Evolutionary conservation across 495 filamentous ascomycete genomes (phyloP).

Genomic region (Talaromyces thailandensis): DNA sequence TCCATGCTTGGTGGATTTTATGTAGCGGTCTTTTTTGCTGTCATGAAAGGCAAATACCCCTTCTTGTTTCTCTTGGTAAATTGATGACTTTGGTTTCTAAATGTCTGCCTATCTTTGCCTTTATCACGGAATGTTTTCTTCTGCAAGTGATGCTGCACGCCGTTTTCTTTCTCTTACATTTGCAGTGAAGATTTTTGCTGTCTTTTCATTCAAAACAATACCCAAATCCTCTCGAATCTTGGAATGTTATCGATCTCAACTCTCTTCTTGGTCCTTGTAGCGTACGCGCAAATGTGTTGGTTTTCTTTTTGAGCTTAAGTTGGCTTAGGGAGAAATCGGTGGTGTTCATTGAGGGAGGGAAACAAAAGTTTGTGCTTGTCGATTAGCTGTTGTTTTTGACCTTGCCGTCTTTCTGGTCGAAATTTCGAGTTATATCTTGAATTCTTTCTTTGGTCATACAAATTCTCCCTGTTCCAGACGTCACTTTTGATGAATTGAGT

Average conservation of each 20-base stretch:
- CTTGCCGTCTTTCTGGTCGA: background rate
- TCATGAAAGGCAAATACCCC: background rate
- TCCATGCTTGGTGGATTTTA: slow-evolving; percentile 1
- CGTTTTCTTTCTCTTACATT: slow-evolving; percentile 3
- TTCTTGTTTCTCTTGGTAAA: background rate
- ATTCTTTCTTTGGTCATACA: background rate
- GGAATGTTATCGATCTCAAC: slow-evolving; percentile 5
- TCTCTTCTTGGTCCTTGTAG: slow-evolving; percentile 7
- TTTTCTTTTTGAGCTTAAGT: background rate
- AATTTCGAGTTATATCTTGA: background rate
- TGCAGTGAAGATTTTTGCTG: slow-evolving; percentile 6
- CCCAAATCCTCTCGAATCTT: slow-evolving; percentile 6
- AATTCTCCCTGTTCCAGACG: background rate
- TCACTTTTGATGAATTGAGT: background rate
- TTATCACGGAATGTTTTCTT: background rate
- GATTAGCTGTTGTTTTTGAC: background rate
- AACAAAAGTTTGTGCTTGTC: slow-evolving; percentile 3
- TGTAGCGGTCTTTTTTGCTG: background rate
- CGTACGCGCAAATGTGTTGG: slow-evolving; percentile 7
- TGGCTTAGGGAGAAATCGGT: background rate
- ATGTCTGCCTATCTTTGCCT: slow-evolving; percentile 2
- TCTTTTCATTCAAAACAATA: slow-evolving; percentile 8
- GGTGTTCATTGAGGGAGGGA: background rate
- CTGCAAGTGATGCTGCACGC: slow-evolving; percentile 5
- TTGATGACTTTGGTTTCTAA: slow-evolving; percentile 5